Evolutionary conservation across 164 flowering plant genomes (phyloP), one percentile per base, ranked within the genome.

Genomic region (Houttuynia cordata): DNA sequence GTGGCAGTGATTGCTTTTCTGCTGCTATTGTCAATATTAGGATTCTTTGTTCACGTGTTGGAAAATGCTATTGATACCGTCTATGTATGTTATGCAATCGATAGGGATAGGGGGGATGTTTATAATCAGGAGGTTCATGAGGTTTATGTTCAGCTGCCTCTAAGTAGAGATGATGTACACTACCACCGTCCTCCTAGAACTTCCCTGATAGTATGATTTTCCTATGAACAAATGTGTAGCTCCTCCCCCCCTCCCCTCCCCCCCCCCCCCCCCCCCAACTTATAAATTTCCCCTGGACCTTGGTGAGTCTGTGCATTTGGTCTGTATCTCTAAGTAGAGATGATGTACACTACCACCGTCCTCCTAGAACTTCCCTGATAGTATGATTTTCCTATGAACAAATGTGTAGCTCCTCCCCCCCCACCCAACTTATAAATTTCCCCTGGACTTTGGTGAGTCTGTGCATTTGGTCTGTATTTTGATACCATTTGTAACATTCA

Each of bases 51-150:
- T n/a, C 86, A 81, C 53, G 84, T 90, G 34, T 74, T 93, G 61
- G 96, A 93, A 58, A 74, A 86, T 66, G 96, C 82, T 20, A 85
- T 93, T 0, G 99, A 93, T 60, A 82, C 97, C 0, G 73, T 93
- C 14, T 90, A 87, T 23, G 74, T 93, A 10, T 93, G 97, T 75
- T 93, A 82, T 58, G 97, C 97, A 24, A 80, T 93, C 34, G 99
- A 93, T 61, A 81, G 84, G 66, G 97, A 93, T 78, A 75, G 76
- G 47, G 96, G 88, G 17, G 97, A 88, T 57, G 97, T 90, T 42
- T 74, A 62, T 51, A 74, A 74, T 24, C 64, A 47, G 49, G 61
- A 61, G 8, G 65, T 67, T n/a, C 70, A 67, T 61, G 70, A 67
- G 24, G 61, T 67, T 21, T 67, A 61, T 39, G 56, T 67, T 49